Percentiles rank a stretch among this genome's conserved stretches.
Evolutionary conservation across 73 alveolate genomes (phyloP).

Genomic region (Tetrahymena thermophila): DNA sequence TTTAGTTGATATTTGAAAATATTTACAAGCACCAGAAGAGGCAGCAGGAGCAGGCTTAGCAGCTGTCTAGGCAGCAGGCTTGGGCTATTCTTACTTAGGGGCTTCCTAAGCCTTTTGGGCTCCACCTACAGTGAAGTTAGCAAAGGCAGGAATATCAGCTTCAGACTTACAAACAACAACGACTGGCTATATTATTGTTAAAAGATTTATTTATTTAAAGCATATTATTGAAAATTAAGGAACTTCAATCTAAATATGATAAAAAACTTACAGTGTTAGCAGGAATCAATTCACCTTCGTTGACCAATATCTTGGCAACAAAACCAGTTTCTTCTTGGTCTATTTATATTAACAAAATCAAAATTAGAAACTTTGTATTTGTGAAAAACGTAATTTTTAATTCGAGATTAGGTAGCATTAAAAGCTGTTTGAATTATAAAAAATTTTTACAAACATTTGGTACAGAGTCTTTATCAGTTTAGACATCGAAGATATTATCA

Average conservation of each 20-base stretch:
- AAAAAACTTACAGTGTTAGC: neutral
- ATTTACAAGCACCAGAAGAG: constrained; percentile 11
- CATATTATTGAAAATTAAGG: too few relatives aligned
- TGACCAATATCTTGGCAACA: constrained; percentile 66
- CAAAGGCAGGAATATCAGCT: constrained; percentile 71
- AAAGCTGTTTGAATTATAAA: neutral
- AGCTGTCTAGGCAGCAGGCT: constrained; percentile 12
- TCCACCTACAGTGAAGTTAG: constrained; percentile 45
- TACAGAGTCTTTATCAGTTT: constrained; percentile 87
- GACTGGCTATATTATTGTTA: constrained; percentile 34
- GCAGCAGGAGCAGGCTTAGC: constrained; percentile 45
- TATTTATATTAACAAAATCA: constrained; percentile 20
- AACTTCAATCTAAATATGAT: neutral
- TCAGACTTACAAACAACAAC: constrained; percentile 67
- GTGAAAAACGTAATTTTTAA: neutral
- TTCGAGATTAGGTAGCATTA: neutral
- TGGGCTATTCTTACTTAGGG: constrained; percentile 16
- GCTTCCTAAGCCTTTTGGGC: constrained; percentile 30
- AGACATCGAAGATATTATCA: constrained; percentile 71
- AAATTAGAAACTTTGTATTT: neutral
- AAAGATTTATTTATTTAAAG: neutral
- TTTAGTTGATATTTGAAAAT: neutral
- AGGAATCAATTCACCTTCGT: constrained; percentile 50
- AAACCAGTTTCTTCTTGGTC: constrained; percentile 83
- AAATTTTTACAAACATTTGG: neutral